phyloP scores from a whole-genome alignment of 1,139 yeast species.

The Pichia sp. region DNA sequence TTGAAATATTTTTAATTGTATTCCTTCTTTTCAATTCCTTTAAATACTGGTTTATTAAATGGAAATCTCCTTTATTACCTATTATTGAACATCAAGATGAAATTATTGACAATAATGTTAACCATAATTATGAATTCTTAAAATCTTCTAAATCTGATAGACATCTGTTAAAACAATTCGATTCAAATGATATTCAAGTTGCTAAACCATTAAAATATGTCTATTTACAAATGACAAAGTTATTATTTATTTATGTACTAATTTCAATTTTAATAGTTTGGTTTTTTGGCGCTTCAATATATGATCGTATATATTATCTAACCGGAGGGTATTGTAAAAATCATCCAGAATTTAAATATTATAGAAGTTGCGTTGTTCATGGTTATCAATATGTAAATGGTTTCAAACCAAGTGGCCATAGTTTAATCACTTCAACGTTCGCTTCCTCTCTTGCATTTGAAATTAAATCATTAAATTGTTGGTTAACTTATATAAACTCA shows the following conservation, averaged over 20 bases:
- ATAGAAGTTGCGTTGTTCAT: constrained; percentile 16
- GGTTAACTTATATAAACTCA: constrained; percentile 5
- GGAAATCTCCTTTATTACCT: constrained; percentile 3
- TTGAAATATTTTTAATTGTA: constrained; percentile 15
- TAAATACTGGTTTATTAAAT: constrained; percentile 5
- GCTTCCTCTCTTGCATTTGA: constrained; percentile 38
- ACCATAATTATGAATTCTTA: background rate
- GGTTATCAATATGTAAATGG: constrained; percentile 45
- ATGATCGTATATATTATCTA: constrained; percentile 36
- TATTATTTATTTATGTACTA: constrained; percentile 18
- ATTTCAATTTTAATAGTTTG: constrained; percentile 26
- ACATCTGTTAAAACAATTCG: constrained; percentile 5
- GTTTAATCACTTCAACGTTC: constrained; percentile 45
- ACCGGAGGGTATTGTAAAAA: constrained; percentile 40
- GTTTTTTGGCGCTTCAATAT: constrained; percentile 38
- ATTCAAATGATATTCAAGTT: background rate
- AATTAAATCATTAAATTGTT: constrained; percentile 26
- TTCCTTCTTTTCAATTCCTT: constrained; percentile 4
- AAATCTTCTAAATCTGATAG: constrained; percentile 1
- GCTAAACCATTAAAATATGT: background rate
- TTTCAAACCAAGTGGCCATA: constrained; percentile 62
- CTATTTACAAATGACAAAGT: constrained; percentile 10
- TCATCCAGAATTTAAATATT: constrained; percentile 18
- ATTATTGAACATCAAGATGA: background rate
- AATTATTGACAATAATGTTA: background rate